Evolutionary conservation across 2,329 filamentous ascomycete genomes (phyloP), one percentile per base, ranked within the genome.

Genomic region (Botrytis aclada): DNA sequence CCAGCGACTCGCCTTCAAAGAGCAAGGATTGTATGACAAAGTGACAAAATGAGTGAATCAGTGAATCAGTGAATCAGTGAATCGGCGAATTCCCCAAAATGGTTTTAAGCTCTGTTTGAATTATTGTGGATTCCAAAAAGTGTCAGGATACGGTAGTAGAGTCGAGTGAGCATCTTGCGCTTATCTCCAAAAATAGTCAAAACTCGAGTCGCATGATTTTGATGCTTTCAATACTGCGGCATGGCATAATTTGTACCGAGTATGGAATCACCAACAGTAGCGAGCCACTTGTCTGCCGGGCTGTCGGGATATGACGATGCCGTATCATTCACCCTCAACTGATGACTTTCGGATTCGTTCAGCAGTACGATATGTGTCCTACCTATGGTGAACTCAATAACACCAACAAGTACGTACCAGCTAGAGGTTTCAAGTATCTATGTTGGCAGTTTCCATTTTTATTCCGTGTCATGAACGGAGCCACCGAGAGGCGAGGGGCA

Each of bases 141-240:
- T 29, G 61, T 29, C 37, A 63, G 60, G 37, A 29, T 62, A n/a
- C n/a, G n/a, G n/a, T n/a, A n/a, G n/a, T n/a, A 41, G 4, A 29
- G 25, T 41, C 37, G 18, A 63, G 22, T n/a, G 37, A 62, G 43
- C 25, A 34, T 65, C 63, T 20, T 51, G 63, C 45, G 45, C 64
- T 54, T 54, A 66, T 54, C 32, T n/a, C 34, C 45, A 25, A 54
- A 39, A 66, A 66, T 37, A 64, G 64, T 25, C 16, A 69, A 69
- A 69, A 20, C 34, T 12, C 37, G 61, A 39, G 64, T 66, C 29
- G n/a, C 62, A 64, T 64, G 62, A 64, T 45, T 64, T 37, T 43
- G 39, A 2, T 10, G 41, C 39, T n/a, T 29, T 39, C 60, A n/a
- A 39, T 18, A 37, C 34, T 47, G 20, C 8, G 20, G 43, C 45